Percentiles rank a stretch among this genome's conserved stretches.
These are phyloP conservation scores for Heterobasidion annosum DNA, from an alignment of 1,284 basidiomycete genomes.

Conservation along the genomic window DNA sequence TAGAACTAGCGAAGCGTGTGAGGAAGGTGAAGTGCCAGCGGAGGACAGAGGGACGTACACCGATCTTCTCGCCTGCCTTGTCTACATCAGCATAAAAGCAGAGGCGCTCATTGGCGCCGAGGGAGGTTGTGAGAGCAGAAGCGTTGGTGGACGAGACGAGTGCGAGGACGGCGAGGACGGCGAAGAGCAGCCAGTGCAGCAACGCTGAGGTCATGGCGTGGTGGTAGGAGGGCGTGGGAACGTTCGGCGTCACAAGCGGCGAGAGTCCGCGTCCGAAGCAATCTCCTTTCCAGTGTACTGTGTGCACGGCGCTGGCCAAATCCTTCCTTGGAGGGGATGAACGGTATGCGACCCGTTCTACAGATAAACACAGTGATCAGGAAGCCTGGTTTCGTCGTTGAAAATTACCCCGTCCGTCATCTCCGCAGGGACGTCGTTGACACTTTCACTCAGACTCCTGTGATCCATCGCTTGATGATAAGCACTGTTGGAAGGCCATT, in stretches of 20 bases:
- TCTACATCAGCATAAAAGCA: slow-evolving; percentile 99
- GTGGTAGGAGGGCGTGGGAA: too few species aligned
- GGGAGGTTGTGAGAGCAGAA: slow-evolving; percentile 84
- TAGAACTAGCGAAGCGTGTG: slow-evolving; percentile 32
- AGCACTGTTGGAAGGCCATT: slow-evolving; percentile 7
- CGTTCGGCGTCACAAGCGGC: too few species aligned
- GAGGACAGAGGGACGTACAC: slow-evolving; percentile 37
- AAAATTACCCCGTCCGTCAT: not conserved
- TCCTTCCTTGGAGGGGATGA: too few species aligned
- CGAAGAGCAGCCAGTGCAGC: slow-evolving; percentile 8
- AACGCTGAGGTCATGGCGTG: too few species aligned
- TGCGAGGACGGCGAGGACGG: slow-evolving; percentile 13
- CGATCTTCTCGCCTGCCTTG: slow-evolving; percentile 85
- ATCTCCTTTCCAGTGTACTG: too few species aligned
- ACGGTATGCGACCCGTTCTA: too few species aligned
- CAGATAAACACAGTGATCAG: too few species aligned
- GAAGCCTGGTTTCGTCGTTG: too few species aligned
- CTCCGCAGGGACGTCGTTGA: not conserved
- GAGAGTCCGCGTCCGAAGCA: too few species aligned
- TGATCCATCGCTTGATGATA: slow-evolving; percentile 8
- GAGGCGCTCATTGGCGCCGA: slow-evolving; percentile 78
- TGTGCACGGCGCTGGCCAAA: too few species aligned
- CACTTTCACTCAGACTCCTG: not conserved
- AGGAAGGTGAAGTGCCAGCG: not conserved
- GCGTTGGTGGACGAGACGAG: slow-evolving; percentile 18